A percentile compares a stretch with the other conserved stretches of the same genome.
Evolutionary conservation across 257 asterid species (phyloP).

Genomic region (Nicotiana otophora): DNA sequence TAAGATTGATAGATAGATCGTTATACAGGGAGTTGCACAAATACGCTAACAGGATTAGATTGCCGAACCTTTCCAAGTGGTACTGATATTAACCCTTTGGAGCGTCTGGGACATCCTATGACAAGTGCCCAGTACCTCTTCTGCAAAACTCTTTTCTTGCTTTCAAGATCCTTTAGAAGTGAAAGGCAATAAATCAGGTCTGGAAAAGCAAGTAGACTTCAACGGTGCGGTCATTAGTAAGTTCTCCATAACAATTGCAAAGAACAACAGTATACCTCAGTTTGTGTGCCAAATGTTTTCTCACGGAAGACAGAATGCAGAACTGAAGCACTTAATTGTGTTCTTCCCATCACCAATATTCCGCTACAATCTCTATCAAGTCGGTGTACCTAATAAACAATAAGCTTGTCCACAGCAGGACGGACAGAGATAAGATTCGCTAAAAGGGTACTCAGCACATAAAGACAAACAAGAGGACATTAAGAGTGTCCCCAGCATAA

Average conservation of each 20-base stretch:
- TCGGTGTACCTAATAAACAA: slow-evolving; percentile 74
- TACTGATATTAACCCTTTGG: slow-evolving; percentile 55
- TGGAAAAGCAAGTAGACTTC: not conserved
- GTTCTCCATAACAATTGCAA: not conserved
- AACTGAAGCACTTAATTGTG: slow-evolving; percentile 68
- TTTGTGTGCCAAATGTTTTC: slow-evolving; percentile 66
- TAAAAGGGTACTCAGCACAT: not conserved
- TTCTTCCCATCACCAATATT: slow-evolving; percentile 90
- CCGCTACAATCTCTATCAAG: slow-evolving; percentile 98
- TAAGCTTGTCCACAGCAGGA: slow-evolving; percentile 40
- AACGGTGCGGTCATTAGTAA: not conserved
- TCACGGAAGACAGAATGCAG: slow-evolving; percentile 90
- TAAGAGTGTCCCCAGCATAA: not conserved
- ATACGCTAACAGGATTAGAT: not conserved
- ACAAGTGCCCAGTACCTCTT: slow-evolving; percentile 93
- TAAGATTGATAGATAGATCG: not conserved
- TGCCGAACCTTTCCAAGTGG: slow-evolving; percentile 71
- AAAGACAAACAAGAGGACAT: not conserved
- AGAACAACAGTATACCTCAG: slow-evolving; percentile 32
- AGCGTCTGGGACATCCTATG: slow-evolving; percentile 82
- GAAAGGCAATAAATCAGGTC: slow-evolving; percentile 8
- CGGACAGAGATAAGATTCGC: slow-evolving; percentile 17
- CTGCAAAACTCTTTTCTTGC: slow-evolving; percentile 41
- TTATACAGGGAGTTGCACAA: not conserved
- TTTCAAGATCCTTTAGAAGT: slow-evolving; percentile 37